Base-by-base conservation (phyloP, 345 rosid genomes). In the Isatis tinctoria region DNA sequence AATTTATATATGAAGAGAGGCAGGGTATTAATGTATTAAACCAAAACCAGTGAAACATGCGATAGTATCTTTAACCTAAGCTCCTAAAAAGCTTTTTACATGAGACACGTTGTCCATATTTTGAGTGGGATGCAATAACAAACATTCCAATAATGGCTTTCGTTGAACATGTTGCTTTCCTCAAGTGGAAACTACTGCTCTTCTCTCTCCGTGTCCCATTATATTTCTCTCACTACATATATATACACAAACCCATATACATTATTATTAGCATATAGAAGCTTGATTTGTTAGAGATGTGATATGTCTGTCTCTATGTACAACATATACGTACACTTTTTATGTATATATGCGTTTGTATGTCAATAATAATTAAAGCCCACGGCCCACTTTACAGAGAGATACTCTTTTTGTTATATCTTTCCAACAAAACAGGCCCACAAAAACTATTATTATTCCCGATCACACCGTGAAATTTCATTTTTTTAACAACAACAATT, bases 101-200 rank as follows among this genome's bases (percentile, higher is more conserved):
- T 8, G 49, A 32, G 65, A 57, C 57, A 77, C 73, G 72, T 70
- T 70, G 76, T 48, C 61, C 60, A 70, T 62, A 56, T 49, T 56
- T 45, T 32, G 72, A 65, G 76, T 69, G 75, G 77, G 61, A 28
- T 45, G 48, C 32, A 65, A 79, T 73, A 77, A 66, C 77, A 79
- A 79, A 84, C 74, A 69, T 82, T 79, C 91, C 90, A 69, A 82
- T 86, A 87, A 81, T 87, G 86, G 86, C 70, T 70, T 51, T 75
- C 30, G 73, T 70, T 67, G 76, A 72, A 59, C 67, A 44, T 64
- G 78, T 49, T 70, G 56, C 35, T 82, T 83, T 85, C 85, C 85
- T 69, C 86, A 78, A 77, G 77, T 70, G 82, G 91, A 80, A 83
- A 80, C 73, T 39, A 52, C 64, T 14, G 54, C 63, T 30, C 79